Percentiles rank a stretch among this genome's conserved stretches.
These are phyloP conservation scores for Nakazawaea ambrosiae DNA, from an alignment of 805 yeast species.

Conservation along the genomic window DNA sequence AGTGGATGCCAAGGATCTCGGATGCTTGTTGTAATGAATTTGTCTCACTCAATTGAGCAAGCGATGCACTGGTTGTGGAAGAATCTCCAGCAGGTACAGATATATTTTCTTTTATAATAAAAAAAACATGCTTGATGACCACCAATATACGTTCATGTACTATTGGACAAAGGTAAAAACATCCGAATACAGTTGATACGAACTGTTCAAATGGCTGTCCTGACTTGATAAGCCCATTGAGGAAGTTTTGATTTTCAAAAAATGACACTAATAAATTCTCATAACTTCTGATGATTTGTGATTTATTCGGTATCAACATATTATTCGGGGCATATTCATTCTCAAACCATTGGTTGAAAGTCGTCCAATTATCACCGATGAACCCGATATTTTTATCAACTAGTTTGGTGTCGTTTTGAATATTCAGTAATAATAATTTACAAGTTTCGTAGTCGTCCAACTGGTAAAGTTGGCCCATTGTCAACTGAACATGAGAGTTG, in stretches of 20 bases:
- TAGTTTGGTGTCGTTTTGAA: neutral
- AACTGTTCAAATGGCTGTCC: slow-evolving; percentile 1
- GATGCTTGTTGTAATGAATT: no score
- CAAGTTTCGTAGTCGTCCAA: neutral
- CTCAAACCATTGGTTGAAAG: slow-evolving; percentile 8
- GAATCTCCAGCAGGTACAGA: no score
- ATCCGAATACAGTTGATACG: slow-evolving; percentile 1
- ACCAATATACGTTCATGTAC: slow-evolving; percentile 8
- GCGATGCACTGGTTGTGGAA: no score
- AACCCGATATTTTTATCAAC: neutral
- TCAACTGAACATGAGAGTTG: slow-evolving; percentile 1
- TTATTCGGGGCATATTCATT: neutral
- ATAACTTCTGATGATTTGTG: neutral
- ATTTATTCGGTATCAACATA: neutral
- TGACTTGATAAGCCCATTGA: neutral
- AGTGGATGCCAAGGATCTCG: no score
- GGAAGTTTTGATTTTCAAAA: slow-evolving; percentile 7
- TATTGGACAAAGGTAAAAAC: slow-evolving; percentile 9
- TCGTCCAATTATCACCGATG: neutral
- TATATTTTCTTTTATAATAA: slow-evolving; percentile 2
- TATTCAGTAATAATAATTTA: neutral
- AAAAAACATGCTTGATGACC: slow-evolving; percentile 8
- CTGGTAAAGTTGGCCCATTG: neutral
- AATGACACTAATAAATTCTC: slow-evolving; percentile 1
- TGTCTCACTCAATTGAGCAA: no score